A percentile compares a stretch with the other conserved stretches of the same genome.
Evolutionary conservation across 768 basidiomycete genomes (phyloP).

Genomic region (Termitomyces sp.): DNA sequence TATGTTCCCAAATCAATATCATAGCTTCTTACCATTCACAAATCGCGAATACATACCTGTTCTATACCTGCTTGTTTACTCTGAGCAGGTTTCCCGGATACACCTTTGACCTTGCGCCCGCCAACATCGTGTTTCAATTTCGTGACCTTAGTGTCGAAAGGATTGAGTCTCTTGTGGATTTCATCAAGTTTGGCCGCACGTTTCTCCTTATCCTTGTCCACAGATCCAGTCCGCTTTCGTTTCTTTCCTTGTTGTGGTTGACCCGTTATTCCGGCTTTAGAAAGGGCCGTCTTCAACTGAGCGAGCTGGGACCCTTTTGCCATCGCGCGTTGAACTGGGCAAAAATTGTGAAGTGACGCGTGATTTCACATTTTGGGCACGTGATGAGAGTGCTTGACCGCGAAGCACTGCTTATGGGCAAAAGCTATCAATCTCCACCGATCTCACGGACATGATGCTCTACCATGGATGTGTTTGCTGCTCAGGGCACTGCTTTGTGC

Average conservation of each 20-base stretch:
- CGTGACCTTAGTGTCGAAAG: constrained; percentile 91
- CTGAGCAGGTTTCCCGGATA: constrained; percentile 75
- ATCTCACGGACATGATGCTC: neutral
- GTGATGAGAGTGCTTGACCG: neutral
- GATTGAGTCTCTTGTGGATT: constrained; percentile 84
- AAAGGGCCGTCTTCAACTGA: constrained; percentile 84
- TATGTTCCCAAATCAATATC: constrained; percentile 23
- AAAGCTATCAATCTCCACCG: too few species aligned
- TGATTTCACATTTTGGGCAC: neutral
- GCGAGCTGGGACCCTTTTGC: constrained; percentile 84
- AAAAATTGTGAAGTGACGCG: constrained; percentile 11
- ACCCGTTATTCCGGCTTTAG: constrained; percentile 71
- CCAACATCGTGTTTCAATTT: constrained; percentile 92
- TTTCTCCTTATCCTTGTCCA: constrained; percentile 80
- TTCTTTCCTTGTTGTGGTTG: constrained; percentile 56
- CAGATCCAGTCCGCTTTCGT: constrained; percentile 51
- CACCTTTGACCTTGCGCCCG: constrained; percentile 80
- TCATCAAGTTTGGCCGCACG: constrained; percentile 72
- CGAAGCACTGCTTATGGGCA: too few species aligned
- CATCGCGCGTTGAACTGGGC: constrained; percentile 32
- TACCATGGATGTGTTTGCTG: neutral
- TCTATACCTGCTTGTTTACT: constrained; percentile 90
- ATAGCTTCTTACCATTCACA: neutral
- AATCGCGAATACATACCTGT: constrained; percentile 45
- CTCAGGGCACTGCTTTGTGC: neutral